phyloP scores from a whole-genome alignment of 2,329 filamentous ascomycete species.

The Trichoderma citrinoviride region DNA sequence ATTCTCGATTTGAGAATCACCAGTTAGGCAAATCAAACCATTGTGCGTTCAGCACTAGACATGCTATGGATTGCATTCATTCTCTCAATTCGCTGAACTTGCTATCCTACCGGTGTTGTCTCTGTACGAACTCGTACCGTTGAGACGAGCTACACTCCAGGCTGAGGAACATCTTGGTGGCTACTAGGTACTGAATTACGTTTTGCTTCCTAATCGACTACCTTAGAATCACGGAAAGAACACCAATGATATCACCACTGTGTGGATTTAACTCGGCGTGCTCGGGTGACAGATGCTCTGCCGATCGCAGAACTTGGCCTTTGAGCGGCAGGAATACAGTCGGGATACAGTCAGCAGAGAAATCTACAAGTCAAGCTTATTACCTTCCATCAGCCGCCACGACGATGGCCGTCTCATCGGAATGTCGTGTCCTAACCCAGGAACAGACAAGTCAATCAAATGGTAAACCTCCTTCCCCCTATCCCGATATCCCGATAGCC shows the following conservation, averaged over 20 bases:
- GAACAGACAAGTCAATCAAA: neutral
- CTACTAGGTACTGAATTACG: neutral
- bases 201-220: neutral
- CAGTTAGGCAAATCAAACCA: conserved; percentile 37
- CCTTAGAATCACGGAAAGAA: neutral
- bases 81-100: neutral
- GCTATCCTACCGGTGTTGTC: neutral
- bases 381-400: conserved; percentile 1
- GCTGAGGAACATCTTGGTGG: neutral
- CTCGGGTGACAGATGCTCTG: neutral
- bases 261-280: neutral
- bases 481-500: too few species aligned
- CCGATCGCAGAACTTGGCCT: neutral
- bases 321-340: neutral
- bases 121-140: neutral
- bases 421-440: neutral
- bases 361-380: neutral
- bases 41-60: conserved; percentile 29
- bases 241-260: neutral
- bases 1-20: conserved; percentile 34
- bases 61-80: conserved; percentile 1
- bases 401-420: neutral
- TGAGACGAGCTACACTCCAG: neutral
- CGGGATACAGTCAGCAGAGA: neutral
- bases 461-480: neutral